Conservation (phyloP, 805 yeast species). For the Candida qinlingensis region DNA sequence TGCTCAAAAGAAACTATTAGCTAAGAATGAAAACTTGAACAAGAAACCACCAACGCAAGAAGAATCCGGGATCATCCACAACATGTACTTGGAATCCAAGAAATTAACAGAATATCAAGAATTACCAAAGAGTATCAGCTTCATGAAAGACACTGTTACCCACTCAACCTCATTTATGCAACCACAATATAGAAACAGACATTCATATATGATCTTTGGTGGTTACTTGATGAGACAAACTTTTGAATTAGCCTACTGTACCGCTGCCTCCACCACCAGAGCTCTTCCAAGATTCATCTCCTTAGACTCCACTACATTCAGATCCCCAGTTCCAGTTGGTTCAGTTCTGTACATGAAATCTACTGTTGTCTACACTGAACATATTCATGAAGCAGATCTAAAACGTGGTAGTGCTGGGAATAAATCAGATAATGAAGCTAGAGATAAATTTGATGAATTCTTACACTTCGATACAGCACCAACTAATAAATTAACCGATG, state of each 20-base stretch:
- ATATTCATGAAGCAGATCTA: constrained; percentile 41
- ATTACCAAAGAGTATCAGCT: constrained; percentile 46
- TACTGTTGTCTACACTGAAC: constrained; percentile 81
- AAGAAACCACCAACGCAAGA: constrained; percentile 70
- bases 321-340: constrained; percentile 95
- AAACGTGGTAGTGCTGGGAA: constrained; percentile 2
- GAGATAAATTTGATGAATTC: constrained; percentile 22
- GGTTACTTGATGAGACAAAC: constrained; percentile 90
- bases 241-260: constrained; percentile 89
- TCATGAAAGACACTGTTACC: constrained; percentile 68
- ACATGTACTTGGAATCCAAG: constrained; percentile 59
- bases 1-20: constrained; percentile 76
- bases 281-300: constrained; percentile 87
- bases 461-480: constrained; percentile 50
- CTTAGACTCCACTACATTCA: constrained; percentile 85
- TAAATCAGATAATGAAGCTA: constrained; percentile 5
- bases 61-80: constrained; percentile 73
- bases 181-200: constrained; percentile 94
- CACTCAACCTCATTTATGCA: constrained; percentile 86
- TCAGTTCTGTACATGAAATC: constrained; percentile 81
- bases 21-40: constrained; percentile 54
- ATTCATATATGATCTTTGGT: constrained; percentile 91
- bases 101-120: constrained; percentile 28
- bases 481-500: constrained; percentile 48
- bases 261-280: constrained; percentile 83